Percentiles rank a stretch among this genome's conserved stretches.
Evolutionary conservation across 345 rosid species (phyloP).

Genomic region (Populus tremula): DNA sequence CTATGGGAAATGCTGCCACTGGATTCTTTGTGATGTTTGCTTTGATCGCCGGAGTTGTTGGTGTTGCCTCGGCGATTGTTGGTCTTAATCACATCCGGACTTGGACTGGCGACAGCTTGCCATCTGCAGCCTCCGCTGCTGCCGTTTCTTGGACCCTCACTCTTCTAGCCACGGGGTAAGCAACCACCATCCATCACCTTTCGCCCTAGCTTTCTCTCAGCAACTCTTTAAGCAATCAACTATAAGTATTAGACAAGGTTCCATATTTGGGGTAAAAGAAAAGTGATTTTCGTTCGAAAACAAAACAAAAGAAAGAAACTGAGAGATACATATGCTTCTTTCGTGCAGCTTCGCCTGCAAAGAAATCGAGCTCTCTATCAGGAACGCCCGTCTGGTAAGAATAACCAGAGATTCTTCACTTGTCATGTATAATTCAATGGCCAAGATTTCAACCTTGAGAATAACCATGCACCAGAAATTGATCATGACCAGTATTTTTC

Average conservation of each 20-base stretch:
- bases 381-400: slow-evolving; percentile 81
- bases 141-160: slow-evolving; percentile 87
- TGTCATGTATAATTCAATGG: background rate
- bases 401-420: background rate
- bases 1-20: slow-evolving; percentile 95
- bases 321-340: background rate
- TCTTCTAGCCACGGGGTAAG: slow-evolving; percentile 84
- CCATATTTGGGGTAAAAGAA: background rate
- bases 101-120: slow-evolving; percentile 59
- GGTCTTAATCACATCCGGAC: slow-evolving; percentile 66
- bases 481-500: background rate
- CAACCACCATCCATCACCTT: background rate
- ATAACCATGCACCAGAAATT: background rate
- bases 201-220: background rate
- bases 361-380: slow-evolving; percentile 65
- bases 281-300: background rate
- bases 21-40: slow-evolving; percentile 85
- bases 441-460: background rate
- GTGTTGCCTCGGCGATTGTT: slow-evolving; percentile 66
- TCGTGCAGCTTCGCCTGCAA: slow-evolving; percentile 74
- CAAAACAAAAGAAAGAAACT: too few relatives aligned
- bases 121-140: slow-evolving; percentile 70
- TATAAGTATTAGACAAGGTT: background rate
- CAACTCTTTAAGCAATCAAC: background rate
- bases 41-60: slow-evolving; percentile 82